These are phyloP conservation scores for Dipteronia sinensis DNA, from an alignment of 345 rosid species.

Conservation along the genomic window DNA sequence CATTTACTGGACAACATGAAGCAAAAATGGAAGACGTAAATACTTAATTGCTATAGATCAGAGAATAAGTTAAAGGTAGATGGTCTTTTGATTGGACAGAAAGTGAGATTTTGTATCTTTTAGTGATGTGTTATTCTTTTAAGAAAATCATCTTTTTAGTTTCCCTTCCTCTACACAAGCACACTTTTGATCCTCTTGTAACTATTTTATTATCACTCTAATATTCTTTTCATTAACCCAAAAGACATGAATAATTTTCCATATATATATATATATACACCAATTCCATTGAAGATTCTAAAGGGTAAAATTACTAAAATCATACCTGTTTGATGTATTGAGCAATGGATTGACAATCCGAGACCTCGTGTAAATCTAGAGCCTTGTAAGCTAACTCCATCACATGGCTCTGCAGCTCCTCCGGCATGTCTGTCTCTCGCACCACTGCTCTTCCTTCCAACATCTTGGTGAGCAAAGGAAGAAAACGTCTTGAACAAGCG, in stretches of 20 bases:
- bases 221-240: background rate
- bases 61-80: conserved; percentile 13
- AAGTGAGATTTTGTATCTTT: conserved; percentile 6
- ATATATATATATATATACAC: background rate
- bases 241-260: background rate
- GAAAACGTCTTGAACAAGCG: background rate
- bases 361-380: conserved; percentile 51
- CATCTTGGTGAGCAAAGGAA: conserved; percentile 29
- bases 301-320: conserved; percentile 13
- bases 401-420: conserved; percentile 41
- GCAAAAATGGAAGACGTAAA: background rate
- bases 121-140: conserved; percentile 9
- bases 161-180: background rate
- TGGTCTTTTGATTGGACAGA: background rate
- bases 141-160: conserved; percentile 8
- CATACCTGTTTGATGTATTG: conserved; percentile 50
- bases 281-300: conserved; percentile 4
- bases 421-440: conserved; percentile 52
- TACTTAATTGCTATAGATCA: background rate
- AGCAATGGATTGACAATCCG: conserved; percentile 54
- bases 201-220: background rate
- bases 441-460: conserved; percentile 52
- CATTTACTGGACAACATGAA: background rate
- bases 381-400: conserved; percentile 59
- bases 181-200: background rate